These are phyloP conservation scores for Mycena polygramma DNA, from an alignment of 768 basidiomycete species.

Conservation along the genomic window DNA sequence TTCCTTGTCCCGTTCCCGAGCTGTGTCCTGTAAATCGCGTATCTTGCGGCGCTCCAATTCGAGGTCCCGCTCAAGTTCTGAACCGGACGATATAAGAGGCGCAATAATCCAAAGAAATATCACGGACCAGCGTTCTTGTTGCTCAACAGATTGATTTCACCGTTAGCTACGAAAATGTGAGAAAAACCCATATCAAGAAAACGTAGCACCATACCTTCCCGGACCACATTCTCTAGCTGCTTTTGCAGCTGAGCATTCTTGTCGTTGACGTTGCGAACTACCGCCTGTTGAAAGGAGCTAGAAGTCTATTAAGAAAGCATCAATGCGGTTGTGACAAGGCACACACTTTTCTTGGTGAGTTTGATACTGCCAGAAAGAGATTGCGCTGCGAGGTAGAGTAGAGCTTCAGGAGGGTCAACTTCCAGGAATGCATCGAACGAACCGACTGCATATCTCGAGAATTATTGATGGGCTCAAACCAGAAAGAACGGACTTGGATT, in stretches of 20 bases:
- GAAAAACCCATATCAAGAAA: not conserved
- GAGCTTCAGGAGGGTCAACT: not conserved
- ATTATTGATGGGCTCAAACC: constrained; percentile 82
- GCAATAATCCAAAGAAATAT: not conserved
- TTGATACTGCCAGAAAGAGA: constrained; percentile 94
- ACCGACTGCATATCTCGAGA: constrained; percentile 88
- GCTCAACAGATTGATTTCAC: constrained; percentile 78
- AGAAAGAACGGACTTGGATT: constrained; percentile 81
- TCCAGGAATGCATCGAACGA: constrained; percentile 24
- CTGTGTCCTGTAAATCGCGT: constrained; percentile 78
- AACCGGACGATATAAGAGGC: not conserved
- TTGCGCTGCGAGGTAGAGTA: constrained; percentile 61
- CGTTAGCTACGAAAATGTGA: constrained; percentile 66
- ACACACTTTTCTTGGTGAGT: constrained; percentile 85
- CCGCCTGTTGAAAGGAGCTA: constrained; percentile 88
- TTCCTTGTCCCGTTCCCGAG: constrained; percentile 86
- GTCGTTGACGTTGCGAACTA: constrained; percentile 84
- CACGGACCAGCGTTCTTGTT: constrained; percentile 74
- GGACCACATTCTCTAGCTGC: constrained; percentile 85
- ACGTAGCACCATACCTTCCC: constrained; percentile 70
- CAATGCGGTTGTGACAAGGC: constrained; percentile 1
- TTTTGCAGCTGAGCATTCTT: constrained; percentile 88
- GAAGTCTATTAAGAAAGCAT: constrained; percentile 14
- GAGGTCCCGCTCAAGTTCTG: constrained; percentile 85
- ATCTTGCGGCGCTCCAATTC: constrained; percentile 83